phyloP scores from a whole-genome alignment of 176 grass and related monocot species.

The Oryza meyeriana region DNA sequence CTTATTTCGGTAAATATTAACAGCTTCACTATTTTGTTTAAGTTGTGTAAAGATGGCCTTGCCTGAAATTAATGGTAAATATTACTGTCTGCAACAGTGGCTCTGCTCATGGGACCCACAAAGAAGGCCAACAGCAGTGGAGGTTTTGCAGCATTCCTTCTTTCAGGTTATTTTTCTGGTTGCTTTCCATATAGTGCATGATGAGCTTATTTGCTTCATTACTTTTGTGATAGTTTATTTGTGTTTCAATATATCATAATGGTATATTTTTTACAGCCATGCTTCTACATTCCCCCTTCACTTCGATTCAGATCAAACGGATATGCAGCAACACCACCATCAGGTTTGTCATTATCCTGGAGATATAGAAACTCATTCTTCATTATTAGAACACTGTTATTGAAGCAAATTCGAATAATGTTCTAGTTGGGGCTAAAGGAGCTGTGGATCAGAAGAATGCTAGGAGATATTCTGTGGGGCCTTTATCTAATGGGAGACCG shows the following conservation, averaged over 20 bases:
- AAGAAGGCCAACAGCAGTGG: slow-evolving; percentile 75
- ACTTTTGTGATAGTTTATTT: slow-evolving; percentile 11
- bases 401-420: not conserved
- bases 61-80: slow-evolving; percentile 8
- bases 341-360: slow-evolving; percentile 47
- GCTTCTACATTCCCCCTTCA: slow-evolving; percentile 89
- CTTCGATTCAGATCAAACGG: slow-evolving; percentile 56
- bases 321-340: slow-evolving; percentile 61
- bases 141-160: slow-evolving; percentile 93
- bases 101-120: slow-evolving; percentile 92
- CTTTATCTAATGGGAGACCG: slow-evolving; percentile 51
- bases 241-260: not conserved
- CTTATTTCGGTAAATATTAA: slow-evolving; percentile 75
- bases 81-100: slow-evolving; percentile 33
- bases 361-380: not conserved
- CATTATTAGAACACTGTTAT: not conserved
- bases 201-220: not conserved
- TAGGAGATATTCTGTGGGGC: slow-evolving; percentile 45
- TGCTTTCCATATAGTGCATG: not conserved
- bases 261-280: slow-evolving; percentile 51
- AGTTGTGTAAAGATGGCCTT: not conserved
- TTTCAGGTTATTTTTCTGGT: slow-evolving; percentile 69
- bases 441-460: slow-evolving; percentile 58
- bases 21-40: not conserved
- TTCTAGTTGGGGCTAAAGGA: slow-evolving; percentile 61